These are phyloP conservation scores for Fraxinus nigra DNA, from an alignment of 305 asterid species.

Conservation along the genomic window DNA sequence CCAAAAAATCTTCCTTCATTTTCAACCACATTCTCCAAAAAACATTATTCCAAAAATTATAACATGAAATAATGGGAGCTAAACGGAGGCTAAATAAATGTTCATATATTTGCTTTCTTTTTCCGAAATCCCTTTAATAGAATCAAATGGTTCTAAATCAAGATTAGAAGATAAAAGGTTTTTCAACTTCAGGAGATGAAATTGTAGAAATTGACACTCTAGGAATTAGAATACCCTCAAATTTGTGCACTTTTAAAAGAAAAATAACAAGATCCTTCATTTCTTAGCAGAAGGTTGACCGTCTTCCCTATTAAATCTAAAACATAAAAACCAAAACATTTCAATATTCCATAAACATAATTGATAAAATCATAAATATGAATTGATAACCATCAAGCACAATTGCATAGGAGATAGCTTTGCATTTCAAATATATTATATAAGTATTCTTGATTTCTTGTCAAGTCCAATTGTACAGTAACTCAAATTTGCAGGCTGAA, in stretches of 20 bases:
- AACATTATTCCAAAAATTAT: too few species aligned
- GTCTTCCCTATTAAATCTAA: too few species aligned
- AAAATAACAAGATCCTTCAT: background rate
- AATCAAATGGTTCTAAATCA: background rate
- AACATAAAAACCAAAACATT: too few species aligned
- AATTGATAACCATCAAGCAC: too few species aligned
- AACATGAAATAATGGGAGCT: background rate
- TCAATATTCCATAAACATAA: too few species aligned
- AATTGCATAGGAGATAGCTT: too few species aligned
- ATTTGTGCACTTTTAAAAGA: background rate
- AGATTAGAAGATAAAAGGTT: background rate
- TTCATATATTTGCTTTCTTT: background rate
- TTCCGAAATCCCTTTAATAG: background rate
- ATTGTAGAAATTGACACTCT: background rate
- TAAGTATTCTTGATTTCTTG: too few species aligned
- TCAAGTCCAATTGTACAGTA: background rate
- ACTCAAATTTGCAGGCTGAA: background rate
- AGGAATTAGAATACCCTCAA: background rate
- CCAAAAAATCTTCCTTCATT: too few species aligned
- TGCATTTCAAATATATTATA: too few species aligned
- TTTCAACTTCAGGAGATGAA: background rate
- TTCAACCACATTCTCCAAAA: too few species aligned
- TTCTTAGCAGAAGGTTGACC: too few species aligned
- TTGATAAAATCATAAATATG: too few species aligned
- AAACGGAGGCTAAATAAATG: background rate